Conservation (phyloP, 257 asterid genomes). For the Osmanthus fragrans region DNA sequence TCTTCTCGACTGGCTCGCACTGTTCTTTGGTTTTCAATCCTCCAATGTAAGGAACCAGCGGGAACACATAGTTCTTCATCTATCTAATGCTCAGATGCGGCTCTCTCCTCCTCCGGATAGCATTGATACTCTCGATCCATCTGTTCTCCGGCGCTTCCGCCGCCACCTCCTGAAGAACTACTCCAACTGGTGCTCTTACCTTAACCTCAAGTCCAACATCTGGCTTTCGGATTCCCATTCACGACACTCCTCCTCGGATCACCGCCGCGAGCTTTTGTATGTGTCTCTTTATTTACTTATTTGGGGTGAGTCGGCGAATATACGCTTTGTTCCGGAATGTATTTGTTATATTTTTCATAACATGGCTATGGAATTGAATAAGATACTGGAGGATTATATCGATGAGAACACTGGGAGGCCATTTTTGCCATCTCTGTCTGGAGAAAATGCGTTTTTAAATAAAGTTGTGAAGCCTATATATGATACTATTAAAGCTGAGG, state of each 20-base stretch:
- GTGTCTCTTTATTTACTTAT: slow-evolving; percentile 77
- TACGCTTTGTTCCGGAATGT: slow-evolving; percentile 90
- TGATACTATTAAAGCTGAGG: slow-evolving; percentile 76
- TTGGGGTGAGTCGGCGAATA: slow-evolving; percentile 98
- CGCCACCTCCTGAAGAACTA: slow-evolving; percentile 65
- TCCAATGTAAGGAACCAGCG: slow-evolving; percentile 84
- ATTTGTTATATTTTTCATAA: slow-evolving; percentile 78
- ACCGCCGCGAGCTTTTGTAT: slow-evolving; percentile 86
- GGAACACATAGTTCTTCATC: slow-evolving; percentile 86
- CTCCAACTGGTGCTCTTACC: slow-evolving; percentile 86
- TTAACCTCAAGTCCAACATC: slow-evolving; percentile 67
- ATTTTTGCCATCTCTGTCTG: slow-evolving; percentile 77
- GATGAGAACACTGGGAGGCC: slow-evolving; percentile 97
- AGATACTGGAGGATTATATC: slow-evolving; percentile 84
- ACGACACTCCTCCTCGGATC: slow-evolving; percentile 50
- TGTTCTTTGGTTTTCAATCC: slow-evolving; percentile 83
- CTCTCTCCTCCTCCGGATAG: slow-evolving; percentile 90
- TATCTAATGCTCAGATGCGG: slow-evolving; percentile 97
- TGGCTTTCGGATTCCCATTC: slow-evolving; percentile 74
- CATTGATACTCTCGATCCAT: slow-evolving; percentile 78
- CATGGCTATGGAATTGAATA: slow-evolving; percentile 94
- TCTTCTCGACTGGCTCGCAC: slow-evolving; percentile 86
- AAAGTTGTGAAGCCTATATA: slow-evolving; percentile 84
- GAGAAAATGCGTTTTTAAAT: slow-evolving; percentile 73
- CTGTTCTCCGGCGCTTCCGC: slow-evolving; percentile 83